Conservation (phyloP, 306 rosid genomes). For the Crataegus laevigata region DNA sequence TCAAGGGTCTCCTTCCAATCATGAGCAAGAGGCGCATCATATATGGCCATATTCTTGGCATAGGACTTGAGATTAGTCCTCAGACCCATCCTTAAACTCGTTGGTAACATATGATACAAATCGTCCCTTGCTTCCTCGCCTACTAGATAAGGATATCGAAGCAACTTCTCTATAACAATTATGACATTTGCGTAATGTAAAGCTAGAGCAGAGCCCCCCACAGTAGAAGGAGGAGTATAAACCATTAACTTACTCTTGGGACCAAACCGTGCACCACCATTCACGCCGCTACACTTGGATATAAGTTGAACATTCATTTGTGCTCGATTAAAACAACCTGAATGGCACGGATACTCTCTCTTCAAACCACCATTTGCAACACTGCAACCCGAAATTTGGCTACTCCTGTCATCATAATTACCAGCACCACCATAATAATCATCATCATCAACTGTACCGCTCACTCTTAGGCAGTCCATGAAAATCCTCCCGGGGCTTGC, state of each 20-base stretch:
- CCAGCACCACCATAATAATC: conserved; percentile 27
- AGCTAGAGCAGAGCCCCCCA: conserved; percentile 88
- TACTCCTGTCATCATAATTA: conserved; percentile 33
- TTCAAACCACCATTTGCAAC: conserved; percentile 29
- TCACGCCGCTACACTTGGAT: conserved; percentile 20
- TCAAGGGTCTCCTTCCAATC: conserved; percentile 89
- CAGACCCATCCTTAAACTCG: conserved; percentile 65
- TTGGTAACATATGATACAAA: conserved; percentile 85
- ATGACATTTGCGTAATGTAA: conserved; percentile 92
- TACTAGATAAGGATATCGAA: conserved; percentile 77
- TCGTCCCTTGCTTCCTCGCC: conserved; percentile 93
- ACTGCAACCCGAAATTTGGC: conserved; percentile 33
- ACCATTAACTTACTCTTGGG: conserved; percentile 47
- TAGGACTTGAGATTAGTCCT: conserved; percentile 71
- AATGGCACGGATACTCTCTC: conserved; percentile 34
- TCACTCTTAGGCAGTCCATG: conserved; percentile 85
- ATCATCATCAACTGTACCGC: conserved; percentile 56
- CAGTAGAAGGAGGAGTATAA: conserved; percentile 72
- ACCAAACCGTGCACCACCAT: conserved; percentile 44
- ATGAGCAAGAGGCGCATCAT: conserved; percentile 96
- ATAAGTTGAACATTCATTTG: conserved; percentile 34
- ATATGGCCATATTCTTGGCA: conserved; percentile 73
- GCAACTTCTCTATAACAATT: conserved; percentile 77
- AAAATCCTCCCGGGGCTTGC: conserved; percentile 83
- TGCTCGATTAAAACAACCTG: conserved; percentile 29